Base-by-base conservation (phyloP, 495 filamentous ascomycete genomes). In the Aspergillus ellipticus region DNA sequence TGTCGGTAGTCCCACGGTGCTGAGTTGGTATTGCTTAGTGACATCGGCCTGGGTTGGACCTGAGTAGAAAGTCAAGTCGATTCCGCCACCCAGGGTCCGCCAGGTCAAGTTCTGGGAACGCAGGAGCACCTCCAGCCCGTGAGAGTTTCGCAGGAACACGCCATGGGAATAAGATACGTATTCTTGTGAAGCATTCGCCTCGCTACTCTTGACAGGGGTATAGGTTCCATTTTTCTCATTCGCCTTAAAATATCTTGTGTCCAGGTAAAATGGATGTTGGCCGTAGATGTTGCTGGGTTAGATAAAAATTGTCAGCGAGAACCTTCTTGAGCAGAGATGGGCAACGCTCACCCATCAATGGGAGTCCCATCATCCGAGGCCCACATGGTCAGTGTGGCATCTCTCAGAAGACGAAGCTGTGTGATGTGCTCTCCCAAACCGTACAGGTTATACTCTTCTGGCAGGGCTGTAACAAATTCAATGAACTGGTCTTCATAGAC, bases 121-220 rank as follows among this genome's bases (percentile, higher is more conserved):
- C 54, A 91, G 69, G 16, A 92, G 69, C 0, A 91, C 77, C 59
- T 95, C 90, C 57, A 91, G 88, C 6, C 84, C 86, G 63, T 96
- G 90, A 9, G 84, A 76, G 64, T 86, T 87, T 42, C 84, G 73
- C 3, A 78, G 64, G 62, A 83, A 87, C 1, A 85, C 80, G 48
- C 84, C 84, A 49, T 87, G 84, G 0, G 82, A 83, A 47, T 73
- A 77, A 22, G 82, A 84, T 16, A 77, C 71, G 58, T 91, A 92
- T 31, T 79, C 60, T 51, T 74, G 74, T 10, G 69, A 73, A 7
- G 72, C 73, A 55, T 86, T 75, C 0, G 79, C 77, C 7, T 80
- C 75, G 59, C 83, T 73, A 15, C 75, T 72, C n/a, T 78, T 73
- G 21, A 79, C 76, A 35, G 85, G 82, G 2, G 68, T 79, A 17